These are phyloP conservation scores for Backusella sp. DNA, from an alignment of 192 early-diverging fungal genomes.

Conservation along the genomic window DNA sequence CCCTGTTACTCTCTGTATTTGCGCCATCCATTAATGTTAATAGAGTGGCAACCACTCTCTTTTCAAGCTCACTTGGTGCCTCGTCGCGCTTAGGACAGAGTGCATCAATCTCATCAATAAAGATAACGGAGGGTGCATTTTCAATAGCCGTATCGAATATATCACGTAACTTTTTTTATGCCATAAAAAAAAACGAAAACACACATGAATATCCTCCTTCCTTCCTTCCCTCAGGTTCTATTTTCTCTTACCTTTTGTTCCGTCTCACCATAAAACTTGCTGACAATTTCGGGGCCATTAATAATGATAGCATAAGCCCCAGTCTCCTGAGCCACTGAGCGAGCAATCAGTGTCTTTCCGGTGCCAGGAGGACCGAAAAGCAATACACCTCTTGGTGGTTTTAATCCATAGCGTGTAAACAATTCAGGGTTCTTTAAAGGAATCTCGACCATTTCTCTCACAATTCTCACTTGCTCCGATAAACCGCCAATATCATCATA, in stretches of 20 bases:
- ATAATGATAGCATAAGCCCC: constrained; percentile 72
- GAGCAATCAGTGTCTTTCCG: constrained; percentile 93
- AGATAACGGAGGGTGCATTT: constrained; percentile 80
- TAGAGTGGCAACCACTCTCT: constrained; percentile 90
- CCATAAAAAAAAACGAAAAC: background rate
- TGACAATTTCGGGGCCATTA: constrained; percentile 90
- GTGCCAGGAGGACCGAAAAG: constrained; percentile 92
- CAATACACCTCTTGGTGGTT: constrained; percentile 90
- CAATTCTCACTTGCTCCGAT: constrained; percentile 59
- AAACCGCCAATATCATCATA: constrained; percentile 82
- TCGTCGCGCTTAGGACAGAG: constrained; percentile 87
- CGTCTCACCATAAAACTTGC: constrained; percentile 92
- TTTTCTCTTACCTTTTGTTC: constrained; percentile 68
- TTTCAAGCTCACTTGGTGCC: constrained; percentile 77
- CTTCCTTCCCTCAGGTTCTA: background rate
- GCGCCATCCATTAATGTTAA: constrained; percentile 92
- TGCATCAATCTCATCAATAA: constrained; percentile 95
- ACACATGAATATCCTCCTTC: background rate
- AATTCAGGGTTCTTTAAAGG: constrained; percentile 69
- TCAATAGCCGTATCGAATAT: constrained; percentile 73
- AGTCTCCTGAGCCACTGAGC: constrained; percentile 82
- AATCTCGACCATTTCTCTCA: constrained; percentile 85
- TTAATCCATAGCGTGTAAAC: constrained; percentile 75
- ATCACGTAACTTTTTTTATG: constrained; percentile 57
- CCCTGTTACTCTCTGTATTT: constrained; percentile 23